Percentiles rank a stretch among this genome's conserved stretches.
These are phyloP conservation scores for Pichia sp. DNA, from an alignment of 1,139 yeast species.

Conservation along the genomic window DNA sequence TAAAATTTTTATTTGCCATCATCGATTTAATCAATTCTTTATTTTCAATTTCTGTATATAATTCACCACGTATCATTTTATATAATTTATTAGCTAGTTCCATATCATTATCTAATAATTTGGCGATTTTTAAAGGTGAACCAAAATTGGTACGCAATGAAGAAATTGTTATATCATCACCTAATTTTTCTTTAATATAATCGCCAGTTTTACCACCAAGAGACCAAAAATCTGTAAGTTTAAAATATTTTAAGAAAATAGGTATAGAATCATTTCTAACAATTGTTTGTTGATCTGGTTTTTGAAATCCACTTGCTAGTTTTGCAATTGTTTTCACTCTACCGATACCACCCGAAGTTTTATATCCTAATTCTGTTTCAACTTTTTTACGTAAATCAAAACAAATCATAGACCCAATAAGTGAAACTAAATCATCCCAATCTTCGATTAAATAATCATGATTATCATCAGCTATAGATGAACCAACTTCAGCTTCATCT, in stretches of 20 bases:
- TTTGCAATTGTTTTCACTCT: conserved; percentile 74
- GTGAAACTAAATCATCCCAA: conserved; percentile 78
- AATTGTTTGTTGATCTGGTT: conserved; percentile 84
- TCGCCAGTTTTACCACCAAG: conserved; percentile 89
- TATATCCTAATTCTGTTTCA: conserved; percentile 56
- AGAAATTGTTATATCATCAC: conserved; percentile 28
- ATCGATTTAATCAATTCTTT: conserved; percentile 71
- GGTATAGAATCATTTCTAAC: conserved; percentile 45
- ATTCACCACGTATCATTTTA: conserved; percentile 60
- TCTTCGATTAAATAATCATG: conserved; percentile 37
- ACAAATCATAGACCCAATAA: conserved; percentile 60
- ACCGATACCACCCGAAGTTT: conserved; percentile 87
- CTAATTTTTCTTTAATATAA: conserved; percentile 40
- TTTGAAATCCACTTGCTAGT: conserved; percentile 77
- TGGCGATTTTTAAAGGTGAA: conserved; percentile 31
- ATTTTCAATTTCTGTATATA: conserved; percentile 45
- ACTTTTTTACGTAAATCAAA: conserved; percentile 49
- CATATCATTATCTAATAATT: conserved; percentile 36
- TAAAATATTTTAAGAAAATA: conserved; percentile 53
- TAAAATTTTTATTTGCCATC: conserved; percentile 81
- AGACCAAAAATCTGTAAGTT: conserved; percentile 74
- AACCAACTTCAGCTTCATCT: conserved; percentile 25
- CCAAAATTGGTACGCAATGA: conserved; percentile 42
- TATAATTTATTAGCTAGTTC: conserved; percentile 45
- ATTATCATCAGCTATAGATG: not conserved